Conservation (phyloP, 768 basidiomycete species). For the Boletus subcaerulescens region DNA sequence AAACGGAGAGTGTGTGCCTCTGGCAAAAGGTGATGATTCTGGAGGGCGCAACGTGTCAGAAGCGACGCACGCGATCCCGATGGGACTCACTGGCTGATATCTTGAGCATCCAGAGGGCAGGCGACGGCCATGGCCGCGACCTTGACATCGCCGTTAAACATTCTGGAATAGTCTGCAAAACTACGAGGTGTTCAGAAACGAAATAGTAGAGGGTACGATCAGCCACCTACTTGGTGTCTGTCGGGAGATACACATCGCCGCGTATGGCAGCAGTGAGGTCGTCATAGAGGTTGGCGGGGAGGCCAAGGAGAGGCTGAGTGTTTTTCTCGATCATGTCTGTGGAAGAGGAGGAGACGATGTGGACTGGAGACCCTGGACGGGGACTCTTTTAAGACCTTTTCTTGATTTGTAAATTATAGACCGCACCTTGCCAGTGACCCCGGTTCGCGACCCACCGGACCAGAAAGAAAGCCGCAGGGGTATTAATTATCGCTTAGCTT, state of each 20-base stretch:
- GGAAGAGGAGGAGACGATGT: conserved; percentile 4
- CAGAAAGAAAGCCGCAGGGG: not conserved
- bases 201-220: not conserved
- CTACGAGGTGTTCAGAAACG: conserved; percentile 13
- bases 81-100: conserved; percentile 72
- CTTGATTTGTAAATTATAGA: conserved; percentile 10
- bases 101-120: conserved; percentile 73
- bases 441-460: not conserved
- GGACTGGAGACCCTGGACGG: not conserved
- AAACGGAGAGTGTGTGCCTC: conserved; percentile 67
- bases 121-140: conserved; percentile 59
- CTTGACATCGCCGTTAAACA: conserved; percentile 79
- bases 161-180: conserved; percentile 33
- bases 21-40: conserved; percentile 73
- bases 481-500: not conserved
- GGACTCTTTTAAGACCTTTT: conserved; percentile 18
- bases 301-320: not conserved
- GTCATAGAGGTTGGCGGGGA: conserved; percentile 35
- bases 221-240: conserved; percentile 38
- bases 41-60: conserved; percentile 3
- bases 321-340: conserved; percentile 14
- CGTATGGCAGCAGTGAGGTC: conserved; percentile 46
- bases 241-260: conserved; percentile 45
- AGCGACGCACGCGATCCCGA: conserved; percentile 2
- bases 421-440: not conserved